Percentiles rank a stretch among this genome's conserved stretches.
These are phyloP conservation scores for Gryganskiella cystojenkinii DNA, from an alignment of 192 early-diverging fungal species.

Conservation along the genomic window DNA sequence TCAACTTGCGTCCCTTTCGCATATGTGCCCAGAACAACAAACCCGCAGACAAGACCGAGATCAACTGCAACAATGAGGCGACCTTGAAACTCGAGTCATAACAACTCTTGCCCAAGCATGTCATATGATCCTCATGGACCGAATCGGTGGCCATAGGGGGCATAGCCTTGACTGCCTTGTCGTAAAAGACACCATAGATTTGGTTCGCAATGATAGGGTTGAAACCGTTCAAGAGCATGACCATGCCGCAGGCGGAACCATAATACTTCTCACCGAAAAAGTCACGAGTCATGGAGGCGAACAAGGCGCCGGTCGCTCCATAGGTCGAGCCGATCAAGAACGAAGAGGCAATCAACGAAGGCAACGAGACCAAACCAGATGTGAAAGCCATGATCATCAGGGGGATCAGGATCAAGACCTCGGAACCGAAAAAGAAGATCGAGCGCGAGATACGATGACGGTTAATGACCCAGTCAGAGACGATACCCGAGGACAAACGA, in stretches of 20 bases:
- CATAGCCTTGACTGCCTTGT: conserved; percentile 30
- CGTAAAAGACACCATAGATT: conserved; percentile 49
- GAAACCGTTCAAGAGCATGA: conserved; percentile 49
- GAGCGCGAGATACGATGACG: conserved; percentile 49
- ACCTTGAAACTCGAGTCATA: conserved; percentile 42
- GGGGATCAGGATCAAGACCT: conserved; percentile 41
- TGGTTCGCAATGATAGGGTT: conserved; percentile 51
- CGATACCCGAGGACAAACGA: conserved; percentile 43
- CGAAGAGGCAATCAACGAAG: conserved; percentile 21
- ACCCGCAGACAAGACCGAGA: conserved; percentile 41
- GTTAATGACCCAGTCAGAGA: conserved; percentile 49
- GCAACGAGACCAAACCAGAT: conserved; percentile 4
- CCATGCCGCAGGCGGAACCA: conserved; percentile 45
- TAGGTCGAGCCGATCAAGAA: conserved; percentile 47
- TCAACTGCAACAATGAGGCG: conserved; percentile 38
- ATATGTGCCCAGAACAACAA: conserved; percentile 47
- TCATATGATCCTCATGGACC: conserved; percentile 8
- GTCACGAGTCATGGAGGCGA: conserved; percentile 48
- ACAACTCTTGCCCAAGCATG: conserved; percentile 34
- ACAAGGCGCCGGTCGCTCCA: conserved; percentile 44
- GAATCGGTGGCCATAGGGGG: not conserved
- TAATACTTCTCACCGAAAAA: conserved; percentile 47
- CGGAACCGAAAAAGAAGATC: conserved; percentile 46
- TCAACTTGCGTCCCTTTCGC: conserved; percentile 35
- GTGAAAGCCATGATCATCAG: conserved; percentile 47